phyloP scores from a whole-genome alignment of 2,329 filamentous ascomycete genomes.

The Xylariaceae sp. region DNA sequence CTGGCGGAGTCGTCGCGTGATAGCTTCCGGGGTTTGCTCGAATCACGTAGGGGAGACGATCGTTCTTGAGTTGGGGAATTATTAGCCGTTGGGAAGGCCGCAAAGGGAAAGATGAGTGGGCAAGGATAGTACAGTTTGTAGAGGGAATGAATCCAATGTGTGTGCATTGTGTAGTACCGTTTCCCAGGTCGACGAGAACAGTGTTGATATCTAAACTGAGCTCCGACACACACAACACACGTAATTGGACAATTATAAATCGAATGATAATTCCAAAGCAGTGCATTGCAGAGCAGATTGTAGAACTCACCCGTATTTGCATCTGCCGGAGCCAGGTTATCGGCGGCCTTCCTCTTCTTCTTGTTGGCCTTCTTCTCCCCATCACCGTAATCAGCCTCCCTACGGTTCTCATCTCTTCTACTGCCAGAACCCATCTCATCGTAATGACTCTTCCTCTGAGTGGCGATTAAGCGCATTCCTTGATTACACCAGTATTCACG shows the following conservation, averaged over 20 bases:
- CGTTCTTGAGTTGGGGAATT: slow-evolving; percentile 45
- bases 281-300: slow-evolving; percentile 3
- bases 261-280: neutral
- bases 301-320: slow-evolving; percentile 34
- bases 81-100: neutral
- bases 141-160: neutral
- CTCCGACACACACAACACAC: neutral
- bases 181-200: neutral
- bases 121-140: too few relatives aligned
- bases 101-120: neutral
- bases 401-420: slow-evolving; percentile 54
- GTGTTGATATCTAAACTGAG: neutral
- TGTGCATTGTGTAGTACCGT: neutral
- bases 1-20: slow-evolving; percentile 59
- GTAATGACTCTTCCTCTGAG: slow-evolving; percentile 64
- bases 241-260: too few relatives aligned
- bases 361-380: slow-evolving; percentile 65
- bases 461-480: slow-evolving; percentile 71
- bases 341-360: slow-evolving; percentile 77
- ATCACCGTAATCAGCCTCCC: slow-evolving; percentile 47
- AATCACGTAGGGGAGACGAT: slow-evolving; percentile 56
- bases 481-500: slow-evolving; percentile 70
- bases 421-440: slow-evolving; percentile 52
- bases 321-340: slow-evolving; percentile 60
- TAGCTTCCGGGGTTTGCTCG: slow-evolving; percentile 52